A percentile compares a stretch with the other conserved stretches of the same genome.
phyloP scores from a whole-genome alignment of 371 early-diverging fungal species.

The Nosema granulosis region DNA sequence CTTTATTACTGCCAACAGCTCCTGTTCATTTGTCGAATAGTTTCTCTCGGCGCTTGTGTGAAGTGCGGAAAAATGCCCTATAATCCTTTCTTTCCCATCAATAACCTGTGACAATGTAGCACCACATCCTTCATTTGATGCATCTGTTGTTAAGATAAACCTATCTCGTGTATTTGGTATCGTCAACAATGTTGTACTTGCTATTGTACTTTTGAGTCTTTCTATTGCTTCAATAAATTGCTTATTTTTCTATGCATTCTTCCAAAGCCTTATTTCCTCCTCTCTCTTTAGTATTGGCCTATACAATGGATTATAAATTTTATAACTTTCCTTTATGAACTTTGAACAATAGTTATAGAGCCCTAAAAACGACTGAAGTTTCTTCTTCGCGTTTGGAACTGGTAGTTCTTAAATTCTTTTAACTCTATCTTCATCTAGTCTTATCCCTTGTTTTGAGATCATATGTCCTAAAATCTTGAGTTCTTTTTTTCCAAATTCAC shows the following conservation, averaged over 20 bases:
- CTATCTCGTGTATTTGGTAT: not conserved
- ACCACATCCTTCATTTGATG: not conserved
- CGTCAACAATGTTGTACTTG: not conserved
- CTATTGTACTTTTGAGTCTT: not conserved
- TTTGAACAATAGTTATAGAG: conserved; percentile 7
- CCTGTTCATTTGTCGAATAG: conserved; percentile 3
- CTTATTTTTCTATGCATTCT: not conserved
- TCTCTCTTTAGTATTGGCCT: not conserved
- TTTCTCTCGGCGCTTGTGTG: not conserved
- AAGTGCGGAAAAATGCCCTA: not conserved
- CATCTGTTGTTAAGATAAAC: conserved; percentile 23
- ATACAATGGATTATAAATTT: not conserved
- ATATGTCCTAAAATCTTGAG: conserved; percentile 2
- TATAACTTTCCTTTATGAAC: not conserved
- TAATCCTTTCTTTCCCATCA: conserved; percentile 23
- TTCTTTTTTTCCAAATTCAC: too few species aligned
- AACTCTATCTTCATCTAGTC: not conserved
- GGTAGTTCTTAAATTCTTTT: not conserved
- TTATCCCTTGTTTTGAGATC: not conserved
- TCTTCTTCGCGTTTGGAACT: not conserved
- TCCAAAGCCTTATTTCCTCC: not conserved
- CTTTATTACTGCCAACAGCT: conserved; percentile 34
- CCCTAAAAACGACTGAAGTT: not conserved
- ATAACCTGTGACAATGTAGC: conserved; percentile 12
- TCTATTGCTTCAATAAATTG: not conserved